Evolutionary conservation across 345 rosid species (phyloP).

Genomic region (Hibiscus tridactylites): DNA sequence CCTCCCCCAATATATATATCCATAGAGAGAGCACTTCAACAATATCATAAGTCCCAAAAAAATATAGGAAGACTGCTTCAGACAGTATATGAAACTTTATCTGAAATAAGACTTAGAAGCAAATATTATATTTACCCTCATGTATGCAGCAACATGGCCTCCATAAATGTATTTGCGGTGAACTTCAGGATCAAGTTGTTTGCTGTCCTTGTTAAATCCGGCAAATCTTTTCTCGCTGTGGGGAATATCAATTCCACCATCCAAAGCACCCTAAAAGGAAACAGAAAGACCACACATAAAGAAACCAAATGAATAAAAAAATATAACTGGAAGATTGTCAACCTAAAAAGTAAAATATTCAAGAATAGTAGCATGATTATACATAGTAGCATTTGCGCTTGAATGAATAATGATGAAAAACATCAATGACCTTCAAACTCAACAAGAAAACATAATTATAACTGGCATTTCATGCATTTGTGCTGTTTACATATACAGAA

Average conservation of each 20-base stretch:
- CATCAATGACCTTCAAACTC: background rate
- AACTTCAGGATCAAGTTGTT: constrained; percentile 60
- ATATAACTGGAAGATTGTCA: background rate
- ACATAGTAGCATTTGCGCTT: background rate
- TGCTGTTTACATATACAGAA: background rate
- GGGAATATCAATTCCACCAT: constrained; percentile 70
- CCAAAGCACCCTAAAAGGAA: constrained; percentile 51
- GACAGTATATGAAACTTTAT: background rate
- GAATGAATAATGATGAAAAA: background rate
- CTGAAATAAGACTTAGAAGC: background rate
- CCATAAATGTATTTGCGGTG: constrained; percentile 62
- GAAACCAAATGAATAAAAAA: background rate
- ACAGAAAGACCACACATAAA: background rate
- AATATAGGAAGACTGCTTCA: too few relatives aligned
- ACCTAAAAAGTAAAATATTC: background rate
- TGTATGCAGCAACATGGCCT: constrained; percentile 64
- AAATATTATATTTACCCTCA: constrained; percentile 30
- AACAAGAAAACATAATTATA: background rate
- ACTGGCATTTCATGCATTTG: background rate
- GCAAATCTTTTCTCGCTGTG: constrained; percentile 79
- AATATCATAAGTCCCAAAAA: too few relatives aligned
- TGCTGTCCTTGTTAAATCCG: constrained; percentile 48
- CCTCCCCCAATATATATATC: too few relatives aligned
- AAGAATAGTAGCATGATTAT: background rate
- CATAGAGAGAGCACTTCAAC: too few relatives aligned